Evolutionary conservation across 345 rosid species (phyloP).

Genomic region (Rhizophora mangle): DNA sequence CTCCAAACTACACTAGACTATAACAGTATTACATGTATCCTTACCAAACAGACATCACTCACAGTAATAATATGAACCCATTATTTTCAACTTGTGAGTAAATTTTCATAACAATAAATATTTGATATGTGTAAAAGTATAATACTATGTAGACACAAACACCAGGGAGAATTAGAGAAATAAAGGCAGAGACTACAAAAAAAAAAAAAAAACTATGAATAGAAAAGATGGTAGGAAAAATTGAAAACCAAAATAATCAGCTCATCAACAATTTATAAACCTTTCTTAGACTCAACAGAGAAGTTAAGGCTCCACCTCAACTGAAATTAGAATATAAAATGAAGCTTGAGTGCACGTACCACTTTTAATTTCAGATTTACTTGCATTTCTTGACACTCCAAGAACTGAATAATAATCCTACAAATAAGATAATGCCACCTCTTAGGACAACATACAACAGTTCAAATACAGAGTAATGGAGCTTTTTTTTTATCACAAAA

Average conservation of each 20-base stretch:
- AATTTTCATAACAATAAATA: too few relatives aligned
- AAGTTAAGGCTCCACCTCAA: not conserved
- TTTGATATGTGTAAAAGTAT: too few relatives aligned
- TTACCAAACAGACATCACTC: too few relatives aligned
- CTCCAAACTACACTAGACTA: too few relatives aligned
- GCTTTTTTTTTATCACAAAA: not conserved
- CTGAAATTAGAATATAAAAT: not conserved
- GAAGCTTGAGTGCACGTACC: slow-evolving; percentile 39
- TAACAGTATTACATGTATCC: too few relatives aligned
- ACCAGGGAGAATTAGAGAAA: too few relatives aligned
- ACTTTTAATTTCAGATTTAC: slow-evolving; percentile 92
- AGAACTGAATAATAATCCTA: slow-evolving; percentile 94
- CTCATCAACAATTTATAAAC: not conserved
- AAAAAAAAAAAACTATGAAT: not conserved
- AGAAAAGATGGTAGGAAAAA: not conserved
- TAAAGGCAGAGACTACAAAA: not conserved
- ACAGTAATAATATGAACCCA: too few relatives aligned
- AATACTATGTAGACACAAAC: too few relatives aligned
- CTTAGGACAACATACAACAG: not conserved
- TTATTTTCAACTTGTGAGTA: too few relatives aligned
- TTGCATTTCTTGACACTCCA: slow-evolving; percentile 85
- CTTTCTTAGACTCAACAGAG: not conserved
- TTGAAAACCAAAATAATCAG: not conserved
- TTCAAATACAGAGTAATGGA: not conserved
- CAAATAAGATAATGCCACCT: slow-evolving; percentile 8